Conservation (phyloP, 768 basidiomycete species). For the Dacryopinax primogenitus region DNA sequence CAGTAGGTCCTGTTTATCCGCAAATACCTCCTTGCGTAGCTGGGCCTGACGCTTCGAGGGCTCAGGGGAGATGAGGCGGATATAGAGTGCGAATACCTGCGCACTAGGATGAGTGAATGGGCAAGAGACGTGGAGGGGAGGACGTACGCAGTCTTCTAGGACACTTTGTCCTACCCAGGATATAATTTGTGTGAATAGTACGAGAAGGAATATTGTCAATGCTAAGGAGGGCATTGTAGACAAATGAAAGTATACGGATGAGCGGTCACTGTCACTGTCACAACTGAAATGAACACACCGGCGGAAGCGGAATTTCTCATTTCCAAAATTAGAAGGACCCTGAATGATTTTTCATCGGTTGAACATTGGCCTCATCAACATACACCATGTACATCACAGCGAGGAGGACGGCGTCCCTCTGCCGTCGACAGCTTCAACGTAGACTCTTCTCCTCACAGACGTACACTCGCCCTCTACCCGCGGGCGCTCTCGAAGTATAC, state of each 20-base stretch:
- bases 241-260: too few species aligned
- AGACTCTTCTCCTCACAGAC: background rate
- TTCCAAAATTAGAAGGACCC: background rate
- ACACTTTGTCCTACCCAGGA: slow-evolving; percentile 83
- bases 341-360: background rate
- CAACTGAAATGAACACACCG: too few species aligned
- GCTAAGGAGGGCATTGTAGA: slow-evolving; percentile 42
- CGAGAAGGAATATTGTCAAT: slow-evolving; percentile 66
- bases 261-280: too few species aligned
- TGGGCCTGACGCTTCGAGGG: slow-evolving; percentile 45
- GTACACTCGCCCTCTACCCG: background rate
- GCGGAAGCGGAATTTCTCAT: background rate
- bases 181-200: slow-evolving; percentile 70
- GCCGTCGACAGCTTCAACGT: background rate
- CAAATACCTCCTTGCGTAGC: slow-evolving; percentile 69
- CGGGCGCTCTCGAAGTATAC: background rate
- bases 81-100: slow-evolving; percentile 65
- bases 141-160: slow-evolving; percentile 62
- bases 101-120: slow-evolving; percentile 4
- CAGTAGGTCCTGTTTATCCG: slow-evolving; percentile 69
- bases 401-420: background rate
- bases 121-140: slow-evolving; percentile 2
- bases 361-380: too few species aligned
- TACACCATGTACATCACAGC: too few species aligned
- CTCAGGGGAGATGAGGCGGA: slow-evolving; percentile 48